Percentiles rank a stretch among this genome's conserved stretches.
phyloP scores from a whole-genome alignment of 495 filamentous ascomycete genomes.

The Aspergillus ostianus region DNA sequence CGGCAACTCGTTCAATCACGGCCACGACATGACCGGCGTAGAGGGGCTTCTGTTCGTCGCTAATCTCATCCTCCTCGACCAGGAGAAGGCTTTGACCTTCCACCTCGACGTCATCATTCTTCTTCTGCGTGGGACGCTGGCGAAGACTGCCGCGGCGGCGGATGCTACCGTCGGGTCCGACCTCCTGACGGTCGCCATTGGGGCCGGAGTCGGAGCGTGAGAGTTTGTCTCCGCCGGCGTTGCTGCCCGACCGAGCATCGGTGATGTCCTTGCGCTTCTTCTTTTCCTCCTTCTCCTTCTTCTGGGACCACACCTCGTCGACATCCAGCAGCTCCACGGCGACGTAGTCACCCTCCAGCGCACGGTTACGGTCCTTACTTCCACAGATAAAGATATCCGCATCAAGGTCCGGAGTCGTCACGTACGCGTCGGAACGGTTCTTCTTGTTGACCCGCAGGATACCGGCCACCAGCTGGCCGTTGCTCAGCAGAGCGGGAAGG shows the following conservation, averaged over 20 bases:
- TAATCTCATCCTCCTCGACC: conserved; percentile 98
- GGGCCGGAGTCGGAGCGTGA: conserved; percentile 61
- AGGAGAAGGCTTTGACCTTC: conserved; percentile 95
- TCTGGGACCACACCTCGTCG: conserved; percentile 97
- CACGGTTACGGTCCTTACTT: conserved; percentile 96
- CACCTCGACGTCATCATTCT: conserved; percentile 99
- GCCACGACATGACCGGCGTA: conserved; percentile 97
- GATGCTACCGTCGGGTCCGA: conserved; percentile 74
- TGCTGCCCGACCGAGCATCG: conserved; percentile 75
- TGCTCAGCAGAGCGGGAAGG: conserved; percentile 82
- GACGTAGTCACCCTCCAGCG: conserved; percentile 92
- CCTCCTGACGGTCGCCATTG: conserved; percentile 61
- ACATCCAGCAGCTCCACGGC: conserved; percentile 96
- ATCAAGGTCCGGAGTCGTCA: conserved; percentile 90
- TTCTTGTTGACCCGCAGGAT: conserved; percentile 99
- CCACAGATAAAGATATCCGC: conserved; percentile 99
- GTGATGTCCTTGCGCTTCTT: conserved; percentile 99
- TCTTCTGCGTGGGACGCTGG: conserved; percentile 97
- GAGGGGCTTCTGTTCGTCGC: conserved; percentile 93
- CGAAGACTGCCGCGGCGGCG: conserved; percentile 89
- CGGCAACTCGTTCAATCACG: conserved; percentile 92
- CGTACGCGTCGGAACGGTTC: conserved; percentile 97
- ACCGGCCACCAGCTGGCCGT: conserved; percentile 93
- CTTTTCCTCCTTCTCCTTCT: conserved; percentile 98
- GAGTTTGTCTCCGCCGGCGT: conserved; percentile 65